These are phyloP conservation scores for Rubroshorea leprosula DNA, from an alignment of 345 rosid species.

Conservation along the genomic window DNA sequence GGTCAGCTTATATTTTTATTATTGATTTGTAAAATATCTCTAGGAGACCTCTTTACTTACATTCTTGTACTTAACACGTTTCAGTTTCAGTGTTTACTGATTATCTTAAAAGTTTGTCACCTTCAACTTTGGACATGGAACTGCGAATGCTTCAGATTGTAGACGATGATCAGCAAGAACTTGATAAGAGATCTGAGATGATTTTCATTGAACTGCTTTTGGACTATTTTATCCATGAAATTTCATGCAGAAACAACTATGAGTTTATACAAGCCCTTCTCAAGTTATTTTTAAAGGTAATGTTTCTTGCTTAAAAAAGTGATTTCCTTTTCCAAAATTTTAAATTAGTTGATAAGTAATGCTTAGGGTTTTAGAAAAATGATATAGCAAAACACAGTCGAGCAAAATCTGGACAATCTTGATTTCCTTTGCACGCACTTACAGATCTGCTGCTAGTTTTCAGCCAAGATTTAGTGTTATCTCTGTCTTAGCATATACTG, in stretches of 20 bases:
- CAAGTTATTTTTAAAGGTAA: conserved; percentile 87
- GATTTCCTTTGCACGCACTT: background rate
- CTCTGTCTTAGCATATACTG: no score
- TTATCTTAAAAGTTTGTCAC: conserved; percentile 77
- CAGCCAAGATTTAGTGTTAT: background rate
- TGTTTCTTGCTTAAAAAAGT: background rate
- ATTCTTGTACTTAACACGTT: conserved; percentile 15
- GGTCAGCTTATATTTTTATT: background rate
- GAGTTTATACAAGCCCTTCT: conserved; percentile 88
- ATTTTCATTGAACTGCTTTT: conserved; percentile 55
- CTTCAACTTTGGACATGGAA: conserved; percentile 84
- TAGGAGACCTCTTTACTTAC: conserved; percentile 8
- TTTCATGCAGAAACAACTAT: conserved; percentile 63
- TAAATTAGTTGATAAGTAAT: background rate
- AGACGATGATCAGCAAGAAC: conserved; percentile 61
- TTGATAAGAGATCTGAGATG: conserved; percentile 60
- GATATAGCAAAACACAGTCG: no score
- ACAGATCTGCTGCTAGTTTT: background rate
- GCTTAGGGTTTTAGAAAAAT: no score
- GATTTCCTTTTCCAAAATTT: background rate
- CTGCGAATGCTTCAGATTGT: conserved; percentile 88
- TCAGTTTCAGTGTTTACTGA: conserved; percentile 74
- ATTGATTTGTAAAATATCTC: background rate
- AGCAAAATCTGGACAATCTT: background rate
- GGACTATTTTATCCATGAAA: conserved; percentile 72